Percentiles rank a stretch among this genome's conserved stretches.
These are phyloP conservation scores for Scopulariopsis brevicaulis DNA, from an alignment of 2,329 filamentous ascomycete species.

Conservation along the genomic window DNA sequence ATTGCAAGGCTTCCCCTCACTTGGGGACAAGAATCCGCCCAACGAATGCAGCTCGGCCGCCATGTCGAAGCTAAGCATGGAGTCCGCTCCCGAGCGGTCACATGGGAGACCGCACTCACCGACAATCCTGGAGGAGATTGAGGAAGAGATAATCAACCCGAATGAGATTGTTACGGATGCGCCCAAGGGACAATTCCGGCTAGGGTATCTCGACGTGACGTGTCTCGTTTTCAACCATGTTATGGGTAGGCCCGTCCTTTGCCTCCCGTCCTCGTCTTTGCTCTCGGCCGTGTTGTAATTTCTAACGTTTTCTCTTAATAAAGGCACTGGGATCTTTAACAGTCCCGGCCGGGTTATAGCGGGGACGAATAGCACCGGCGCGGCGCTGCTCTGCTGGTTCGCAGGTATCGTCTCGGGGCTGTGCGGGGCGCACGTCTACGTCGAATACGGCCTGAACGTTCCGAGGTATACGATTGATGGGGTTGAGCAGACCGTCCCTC, in stretches of 20 bases:
- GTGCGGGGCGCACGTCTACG: conserved; percentile 21
- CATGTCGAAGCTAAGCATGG: neutral
- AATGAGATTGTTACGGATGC: conserved; percentile 18
- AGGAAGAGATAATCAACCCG: conserved; percentile 6
- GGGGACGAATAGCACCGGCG: conserved; percentile 19
- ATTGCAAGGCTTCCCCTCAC: too few relatives aligned
- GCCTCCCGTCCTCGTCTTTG: neutral
- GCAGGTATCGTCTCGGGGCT: conserved; percentile 24
- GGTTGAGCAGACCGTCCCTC: conserved; percentile 25
- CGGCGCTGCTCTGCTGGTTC: conserved; percentile 27
- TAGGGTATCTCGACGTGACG: conserved; percentile 21
- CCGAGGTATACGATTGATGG: conserved; percentile 26
- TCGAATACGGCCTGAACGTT: conserved; percentile 34
- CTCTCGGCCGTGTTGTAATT: neutral
- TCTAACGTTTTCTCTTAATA: conserved; percentile 11
- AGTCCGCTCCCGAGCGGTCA: neutral
- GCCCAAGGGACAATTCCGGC: conserved; percentile 20
- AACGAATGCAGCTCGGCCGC: neutral
- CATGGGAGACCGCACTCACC: neutral
- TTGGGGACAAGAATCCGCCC: too few relatives aligned
- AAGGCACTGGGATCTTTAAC: conserved; percentile 24
- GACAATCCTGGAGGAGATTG: neutral
- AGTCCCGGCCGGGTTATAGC: conserved; percentile 19
- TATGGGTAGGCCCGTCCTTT: neutral
- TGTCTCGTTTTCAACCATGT: conserved; percentile 21